These are phyloP conservation scores for Carex littledalei DNA, from an alignment of 176 grass and related monocot genomes.

Conservation along the genomic window DNA sequence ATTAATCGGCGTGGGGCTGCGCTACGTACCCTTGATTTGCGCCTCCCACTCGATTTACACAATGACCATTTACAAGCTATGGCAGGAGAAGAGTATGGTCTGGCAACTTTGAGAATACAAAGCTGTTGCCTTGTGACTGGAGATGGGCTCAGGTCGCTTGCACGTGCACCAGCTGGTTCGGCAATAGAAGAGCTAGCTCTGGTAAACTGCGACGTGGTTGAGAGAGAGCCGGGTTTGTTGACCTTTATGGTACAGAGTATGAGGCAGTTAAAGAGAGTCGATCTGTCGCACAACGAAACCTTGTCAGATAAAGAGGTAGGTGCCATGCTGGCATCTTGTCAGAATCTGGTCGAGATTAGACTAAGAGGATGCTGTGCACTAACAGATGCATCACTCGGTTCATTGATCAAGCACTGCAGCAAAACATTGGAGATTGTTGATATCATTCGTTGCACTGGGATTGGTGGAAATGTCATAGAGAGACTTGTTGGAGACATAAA, in stretches of 20 bases:
- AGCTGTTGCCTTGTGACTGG: slow-evolving; percentile 89
- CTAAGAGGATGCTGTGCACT: slow-evolving; percentile 63
- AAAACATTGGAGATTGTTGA: slow-evolving; percentile 55
- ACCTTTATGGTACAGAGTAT: slow-evolving; percentile 83
- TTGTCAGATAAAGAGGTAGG: slow-evolving; percentile 66
- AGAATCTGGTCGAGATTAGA: slow-evolving; percentile 58
- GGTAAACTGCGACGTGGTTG: slow-evolving; percentile 80
- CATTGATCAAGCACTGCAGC: slow-evolving; percentile 59
- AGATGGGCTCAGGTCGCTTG: slow-evolving; percentile 79
- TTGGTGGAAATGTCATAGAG: slow-evolving; percentile 36
- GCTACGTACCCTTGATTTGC: slow-evolving; percentile 72
- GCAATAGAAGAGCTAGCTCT: slow-evolving; percentile 78
- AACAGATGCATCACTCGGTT: slow-evolving; percentile 30
- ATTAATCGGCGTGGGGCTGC: slow-evolving; percentile 56
- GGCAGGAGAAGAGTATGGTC: background rate
- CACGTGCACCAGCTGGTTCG: slow-evolving; percentile 36
- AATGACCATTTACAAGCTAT: slow-evolving; percentile 65
- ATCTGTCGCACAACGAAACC: slow-evolving; percentile 82
- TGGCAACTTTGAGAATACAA: slow-evolving; percentile 61
- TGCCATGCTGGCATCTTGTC: slow-evolving; percentile 78
- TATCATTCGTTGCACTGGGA: slow-evolving; percentile 47
- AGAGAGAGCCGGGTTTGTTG: slow-evolving; percentile 62
- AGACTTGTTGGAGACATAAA: slow-evolving; percentile 35
- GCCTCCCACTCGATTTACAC: slow-evolving; percentile 83
- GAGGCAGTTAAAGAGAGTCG: slow-evolving; percentile 47